Conservation (phyloP, 768 basidiomycete genomes). For the Tubosaeta sp. region DNA sequence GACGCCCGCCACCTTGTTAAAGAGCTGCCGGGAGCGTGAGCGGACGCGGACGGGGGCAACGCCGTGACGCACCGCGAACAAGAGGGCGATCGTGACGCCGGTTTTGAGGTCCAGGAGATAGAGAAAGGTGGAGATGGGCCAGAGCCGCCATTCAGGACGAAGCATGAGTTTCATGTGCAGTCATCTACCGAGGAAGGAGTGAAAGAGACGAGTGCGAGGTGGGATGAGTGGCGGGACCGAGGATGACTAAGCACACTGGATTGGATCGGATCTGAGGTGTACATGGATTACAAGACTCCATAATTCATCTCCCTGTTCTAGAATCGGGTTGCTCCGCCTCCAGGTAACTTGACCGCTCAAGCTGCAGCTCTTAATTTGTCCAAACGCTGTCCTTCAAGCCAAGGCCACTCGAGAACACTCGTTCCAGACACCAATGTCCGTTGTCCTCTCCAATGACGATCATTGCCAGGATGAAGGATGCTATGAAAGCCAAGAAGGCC, state of each 20-base stretch:
- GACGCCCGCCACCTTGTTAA: conserved; percentile 98
- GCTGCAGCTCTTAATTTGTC: no score
- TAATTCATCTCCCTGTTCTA: no score
- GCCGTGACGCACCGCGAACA: conserved; percentile 85
- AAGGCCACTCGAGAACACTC: no score
- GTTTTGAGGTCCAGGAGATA: conserved; percentile 92
- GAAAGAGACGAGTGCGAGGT: background rate
- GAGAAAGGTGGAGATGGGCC: conserved; percentile 79
- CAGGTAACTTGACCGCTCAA: no score
- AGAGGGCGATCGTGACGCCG: conserved; percentile 80
- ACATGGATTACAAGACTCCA: background rate
- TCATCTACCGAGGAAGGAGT: conserved; percentile 27
- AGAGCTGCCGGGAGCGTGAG: conserved; percentile 43
- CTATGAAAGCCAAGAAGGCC: no score
- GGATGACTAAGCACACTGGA: conserved; percentile 19
- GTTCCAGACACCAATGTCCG: no score
- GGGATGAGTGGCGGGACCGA: background rate
- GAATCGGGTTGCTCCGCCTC: no score
- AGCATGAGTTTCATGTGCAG: conserved; percentile 72
- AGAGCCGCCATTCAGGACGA: conserved; percentile 78
- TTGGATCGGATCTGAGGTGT: background rate
- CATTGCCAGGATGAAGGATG: no score
- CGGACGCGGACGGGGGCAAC: no score
- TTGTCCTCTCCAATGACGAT: no score
- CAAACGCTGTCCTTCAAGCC: no score